Base-by-base conservation (phyloP, 139 green algal species). In the Chlamydomonas incerta region DNA sequence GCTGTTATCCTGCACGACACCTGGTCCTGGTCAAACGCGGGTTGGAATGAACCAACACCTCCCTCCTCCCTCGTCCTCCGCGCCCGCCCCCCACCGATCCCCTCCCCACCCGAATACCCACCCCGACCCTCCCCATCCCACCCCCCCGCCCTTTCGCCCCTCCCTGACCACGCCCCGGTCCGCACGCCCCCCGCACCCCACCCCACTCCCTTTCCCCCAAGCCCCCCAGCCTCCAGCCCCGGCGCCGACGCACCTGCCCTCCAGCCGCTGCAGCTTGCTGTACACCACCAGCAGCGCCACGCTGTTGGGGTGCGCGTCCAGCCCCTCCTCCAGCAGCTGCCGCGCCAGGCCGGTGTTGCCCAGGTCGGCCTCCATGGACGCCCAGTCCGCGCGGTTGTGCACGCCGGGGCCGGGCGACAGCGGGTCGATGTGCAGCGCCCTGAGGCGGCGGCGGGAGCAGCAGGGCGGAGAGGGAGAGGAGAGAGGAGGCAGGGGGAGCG, bases 301-400 rank as follows among this genome's bases (percentile, higher is more conserved):
- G 20, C 52, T 62, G 47, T 55, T 26, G 15, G 86, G 86, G 86
- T 87, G 79, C 33, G 47, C 33, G 13, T n/a, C 28, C 72, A 89
- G 86, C 24, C 86, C 86, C 14, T 81, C 86, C 33, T 71, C 34
- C 62, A 89, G 72, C 63, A 89, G 63, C 34, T 34, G 14, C 28
- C 63, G 71, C 10, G 86, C 86, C 58, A 68, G 46, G 8, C 21
- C 63, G 33, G 68, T 50, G 71, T 82, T 67, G 28, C 86, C 86
- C 55, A 74, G 67, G 35, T 85, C 81, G 3, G 76, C 76, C 71
- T 87, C 79, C 71, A 89, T 72, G 26, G 69, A 73, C 3, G 86
- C 86, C 75, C 75, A 88, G 55, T 81, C 84, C 4, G 58, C 80
- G 26, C 79, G 80, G 71, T 87, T 83, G 72, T 55, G 31, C 63